These are phyloP conservation scores for Meyerozyma sp. DNA, from an alignment of 1,139 yeast species.

Conservation along the genomic window DNA sequence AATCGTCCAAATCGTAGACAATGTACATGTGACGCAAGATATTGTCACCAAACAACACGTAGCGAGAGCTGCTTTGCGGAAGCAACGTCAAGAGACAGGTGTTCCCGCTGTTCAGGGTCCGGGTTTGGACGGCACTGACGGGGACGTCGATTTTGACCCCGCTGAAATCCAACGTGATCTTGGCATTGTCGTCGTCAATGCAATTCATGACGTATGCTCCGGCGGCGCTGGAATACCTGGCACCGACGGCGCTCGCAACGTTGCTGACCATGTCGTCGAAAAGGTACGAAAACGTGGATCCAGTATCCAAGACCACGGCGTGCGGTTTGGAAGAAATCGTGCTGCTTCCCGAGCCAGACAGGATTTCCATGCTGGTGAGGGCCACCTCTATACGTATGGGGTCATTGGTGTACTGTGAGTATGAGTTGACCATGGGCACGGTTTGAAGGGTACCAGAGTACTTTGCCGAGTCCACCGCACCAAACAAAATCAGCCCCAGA, in stretches of 20 bases:
- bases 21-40: slow-evolving; percentile 70
- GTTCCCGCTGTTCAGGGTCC: slow-evolving; percentile 1
- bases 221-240: slow-evolving; percentile 19
- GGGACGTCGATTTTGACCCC: slow-evolving; percentile 45
- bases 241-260: slow-evolving; percentile 26
- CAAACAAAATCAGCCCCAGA: slow-evolving; percentile 47
- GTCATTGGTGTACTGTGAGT: slow-evolving; percentile 1
- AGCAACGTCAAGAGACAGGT: neutral
- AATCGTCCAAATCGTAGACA: slow-evolving; percentile 69
- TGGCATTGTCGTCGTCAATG: slow-evolving; percentile 11
- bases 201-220: slow-evolving; percentile 29
- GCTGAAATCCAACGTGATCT: slow-evolving; percentile 45
- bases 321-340: slow-evolving; percentile 8
- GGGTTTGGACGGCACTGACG: slow-evolving; percentile 25
- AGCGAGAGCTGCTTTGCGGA: neutral
- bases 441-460: slow-evolving; percentile 34
- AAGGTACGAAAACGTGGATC: slow-evolving; percentile 30
- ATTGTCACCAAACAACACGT: slow-evolving; percentile 51
- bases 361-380: slow-evolving; percentile 15
- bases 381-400: slow-evolving; percentile 26
- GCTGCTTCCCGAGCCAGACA: slow-evolving; percentile 1
- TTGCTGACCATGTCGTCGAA: slow-evolving; percentile 20
- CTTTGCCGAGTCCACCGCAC: slow-evolving; percentile 54
- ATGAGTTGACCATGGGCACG: slow-evolving; percentile 1
- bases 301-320: slow-evolving; percentile 16